These are phyloP conservation scores for Hypoxylon sp. DNA, from an alignment of 2,329 filamentous ascomycete species.

Conservation along the genomic window DNA sequence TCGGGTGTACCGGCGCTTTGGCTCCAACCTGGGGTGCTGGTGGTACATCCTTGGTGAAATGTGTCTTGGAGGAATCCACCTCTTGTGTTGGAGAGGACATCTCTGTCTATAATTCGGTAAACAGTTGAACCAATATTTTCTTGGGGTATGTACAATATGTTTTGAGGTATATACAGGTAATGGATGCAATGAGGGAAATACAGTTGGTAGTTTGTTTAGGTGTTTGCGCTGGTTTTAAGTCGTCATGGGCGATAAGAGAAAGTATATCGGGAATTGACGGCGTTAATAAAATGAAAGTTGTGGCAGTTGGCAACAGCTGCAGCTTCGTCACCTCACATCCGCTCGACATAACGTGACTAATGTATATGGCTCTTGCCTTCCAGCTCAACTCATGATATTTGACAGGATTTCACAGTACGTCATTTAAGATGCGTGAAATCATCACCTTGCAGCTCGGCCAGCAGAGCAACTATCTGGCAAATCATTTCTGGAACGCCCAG, in stretches of 20 bases:
- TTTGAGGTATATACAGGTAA: neutral
- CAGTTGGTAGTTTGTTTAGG: constrained; percentile 4
- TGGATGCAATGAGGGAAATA: neutral
- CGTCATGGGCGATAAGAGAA: constrained; percentile 22
- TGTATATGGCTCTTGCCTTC: neutral
- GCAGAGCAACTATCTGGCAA: constrained; percentile 91
- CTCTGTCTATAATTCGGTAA: neutral
- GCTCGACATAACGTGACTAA: constrained; percentile 19
- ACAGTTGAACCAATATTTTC: neutral
- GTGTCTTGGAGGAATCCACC: constrained; percentile 58
- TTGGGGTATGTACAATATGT: constrained; percentile 6
- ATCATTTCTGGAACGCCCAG: constrained; percentile 98
- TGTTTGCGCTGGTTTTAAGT: neutral
- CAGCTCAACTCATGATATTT: constrained; percentile 4
- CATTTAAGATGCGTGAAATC: constrained; percentile 84
- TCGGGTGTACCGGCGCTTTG: constrained; percentile 66
- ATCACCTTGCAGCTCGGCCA: constrained; percentile 94
- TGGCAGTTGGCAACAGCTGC: constrained; percentile 22
- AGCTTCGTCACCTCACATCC: constrained; percentile 2
- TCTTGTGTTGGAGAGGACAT: constrained; percentile 55
- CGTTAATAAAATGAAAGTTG: constrained; percentile 2
- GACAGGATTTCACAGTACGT: neutral
- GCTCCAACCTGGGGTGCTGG: constrained; percentile 65
- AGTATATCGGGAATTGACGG: constrained; percentile 27
- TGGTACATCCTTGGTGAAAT: constrained; percentile 58